Evolutionary conservation across 345 rosid genomes (phyloP), one percentile per base, ranked within the genome.

Genomic region (Eucalyptus brandiana): DNA sequence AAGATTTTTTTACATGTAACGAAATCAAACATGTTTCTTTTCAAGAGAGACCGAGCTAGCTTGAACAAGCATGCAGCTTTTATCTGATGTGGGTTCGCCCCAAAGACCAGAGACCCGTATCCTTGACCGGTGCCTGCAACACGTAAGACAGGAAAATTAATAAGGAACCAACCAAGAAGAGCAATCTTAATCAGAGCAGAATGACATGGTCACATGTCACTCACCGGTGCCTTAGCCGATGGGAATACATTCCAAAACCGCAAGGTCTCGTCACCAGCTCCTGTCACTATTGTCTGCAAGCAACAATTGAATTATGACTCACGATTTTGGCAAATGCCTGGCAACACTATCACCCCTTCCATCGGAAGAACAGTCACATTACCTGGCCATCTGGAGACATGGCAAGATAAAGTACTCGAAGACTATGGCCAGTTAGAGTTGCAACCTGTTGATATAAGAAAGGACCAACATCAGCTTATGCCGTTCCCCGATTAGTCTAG

Each of bases 181-280:
- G 47, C 42, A 16, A 21, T 12, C 44, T 26, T 60, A 30, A n/a
- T 45, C 16, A 16, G 47, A 58, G 10, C 11, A n/a, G 18, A 80
- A 80, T 15, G 28, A 3, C 45, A 37, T 37, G 8, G 5, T 37
- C 26, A 72, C 83, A 37, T 8, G 44, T 65, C 32, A 56, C 96
- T 90, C 89, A 97, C 99, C 72, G 94, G 97, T 80, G 97, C 60
- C 93, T 95, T 97, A 69, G 94, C 92, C 18, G 99, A 97, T 24
- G 99, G 99, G 92, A 97, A 98, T 85, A 97, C 93, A 76, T 97
- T 96, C 99, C 99, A 97, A 91, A 98, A 98, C 72, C 99, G 90
- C 88, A 98, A 87, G 24, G 99, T 98, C 93, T 98, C 99, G 83
- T 98, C 99, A 83, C 99, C 99, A 69, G 99, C 99, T 91, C 99